These are phyloP conservation scores for Tuber microsphaerosporum DNA, from an alignment of 495 filamentous ascomycete genomes.

Conservation along the genomic window DNA sequence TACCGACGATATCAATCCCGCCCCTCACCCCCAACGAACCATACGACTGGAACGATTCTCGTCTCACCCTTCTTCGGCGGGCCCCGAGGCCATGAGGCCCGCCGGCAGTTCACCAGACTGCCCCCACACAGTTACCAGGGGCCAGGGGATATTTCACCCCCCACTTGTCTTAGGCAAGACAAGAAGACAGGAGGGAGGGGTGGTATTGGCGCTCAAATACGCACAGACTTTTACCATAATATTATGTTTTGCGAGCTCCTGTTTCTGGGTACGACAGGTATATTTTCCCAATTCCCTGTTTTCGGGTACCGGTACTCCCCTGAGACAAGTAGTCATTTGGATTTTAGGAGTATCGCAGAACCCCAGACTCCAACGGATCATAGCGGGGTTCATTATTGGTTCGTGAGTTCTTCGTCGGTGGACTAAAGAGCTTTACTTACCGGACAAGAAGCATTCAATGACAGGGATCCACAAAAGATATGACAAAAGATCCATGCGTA, in stretches of 20 bases:
- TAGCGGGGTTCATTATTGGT: neutral
- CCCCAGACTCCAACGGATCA: neutral
- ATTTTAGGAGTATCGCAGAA: neutral
- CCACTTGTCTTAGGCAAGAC: neutral
- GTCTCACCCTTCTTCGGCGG: neutral
- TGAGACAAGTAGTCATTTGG: neutral
- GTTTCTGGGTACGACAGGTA: neutral
- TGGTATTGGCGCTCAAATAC: neutral
- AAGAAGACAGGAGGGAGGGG: neutral
- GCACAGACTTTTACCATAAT: neutral
- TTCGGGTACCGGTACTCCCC: neutral
- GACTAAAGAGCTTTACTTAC: neutral
- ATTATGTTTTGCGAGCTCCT: neutral
- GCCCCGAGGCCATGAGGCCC: neutral
- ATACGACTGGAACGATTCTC: neutral
- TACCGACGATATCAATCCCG: neutral
- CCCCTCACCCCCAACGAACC: neutral
- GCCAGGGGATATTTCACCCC: neutral
- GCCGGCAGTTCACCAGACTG: neutral
- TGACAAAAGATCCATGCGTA: too few species aligned
- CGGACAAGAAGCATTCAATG: too few species aligned
- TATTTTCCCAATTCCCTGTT: neutral
- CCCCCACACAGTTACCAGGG: neutral
- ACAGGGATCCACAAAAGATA: too few species aligned
- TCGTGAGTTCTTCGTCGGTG: neutral